Conservation (phyloP, 139 green algal genomes). For the Mychonastes homosphaera region DNA sequence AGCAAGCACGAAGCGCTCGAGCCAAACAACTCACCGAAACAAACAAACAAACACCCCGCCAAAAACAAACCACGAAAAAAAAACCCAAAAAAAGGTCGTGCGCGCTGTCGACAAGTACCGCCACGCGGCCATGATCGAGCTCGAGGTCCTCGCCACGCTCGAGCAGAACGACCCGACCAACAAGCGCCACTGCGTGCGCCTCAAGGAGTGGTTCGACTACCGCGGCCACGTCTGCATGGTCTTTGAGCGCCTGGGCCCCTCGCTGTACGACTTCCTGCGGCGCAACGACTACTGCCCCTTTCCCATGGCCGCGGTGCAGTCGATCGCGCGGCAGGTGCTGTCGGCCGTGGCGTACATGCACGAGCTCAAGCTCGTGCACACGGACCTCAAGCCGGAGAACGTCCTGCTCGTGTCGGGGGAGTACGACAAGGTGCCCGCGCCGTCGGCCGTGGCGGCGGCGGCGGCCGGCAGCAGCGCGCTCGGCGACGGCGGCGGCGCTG, state of each 20-base stretch:
- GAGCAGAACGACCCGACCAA: conserved; percentile 54
- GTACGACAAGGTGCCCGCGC: conserved; percentile 26
- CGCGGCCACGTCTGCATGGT: conserved; percentile 97
- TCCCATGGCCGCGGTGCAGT: conserved; percentile 66
- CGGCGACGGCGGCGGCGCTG: not conserved
- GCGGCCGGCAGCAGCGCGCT: not conserved
- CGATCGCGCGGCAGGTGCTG: conserved; percentile 69
- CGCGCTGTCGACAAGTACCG: conserved; percentile 94
- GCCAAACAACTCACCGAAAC: too few species aligned
- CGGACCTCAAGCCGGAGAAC: conserved; percentile 99
- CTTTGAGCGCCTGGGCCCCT: conserved; percentile 90
- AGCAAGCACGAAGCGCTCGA: too few species aligned
- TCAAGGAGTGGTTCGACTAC: conserved; percentile 96
- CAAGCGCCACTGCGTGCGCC: conserved; percentile 56
- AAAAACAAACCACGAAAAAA: too few species aligned
- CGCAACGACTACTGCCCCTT: conserved; percentile 89
- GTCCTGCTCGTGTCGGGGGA: conserved; percentile 68
- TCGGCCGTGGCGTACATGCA: conserved; percentile 82
- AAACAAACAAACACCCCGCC: too few species aligned
- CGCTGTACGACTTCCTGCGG: conserved; percentile 91
- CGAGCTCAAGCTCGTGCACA: conserved; percentile 83
- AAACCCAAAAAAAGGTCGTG: too few species aligned
- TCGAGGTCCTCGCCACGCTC: conserved; percentile 79
- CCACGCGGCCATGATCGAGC: conserved; percentile 95
- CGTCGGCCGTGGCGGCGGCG: not conserved